Base-by-base conservation (phyloP, 331 rosid genomes). In the Prunus yedoensis region DNA sequence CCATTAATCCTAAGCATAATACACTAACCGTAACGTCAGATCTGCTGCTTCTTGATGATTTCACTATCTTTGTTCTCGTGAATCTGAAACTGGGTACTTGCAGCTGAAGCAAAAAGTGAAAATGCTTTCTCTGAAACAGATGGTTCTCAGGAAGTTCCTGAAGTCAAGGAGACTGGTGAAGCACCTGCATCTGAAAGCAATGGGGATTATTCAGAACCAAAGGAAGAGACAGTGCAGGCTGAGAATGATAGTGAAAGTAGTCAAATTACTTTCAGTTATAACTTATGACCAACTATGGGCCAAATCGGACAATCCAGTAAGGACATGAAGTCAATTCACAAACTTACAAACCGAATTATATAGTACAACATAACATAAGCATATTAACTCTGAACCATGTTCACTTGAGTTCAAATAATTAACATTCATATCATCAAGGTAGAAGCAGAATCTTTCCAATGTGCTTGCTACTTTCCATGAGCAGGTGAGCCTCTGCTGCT, bases 361-460 rank as follows among this genome's bases (percentile, higher is more conserved):
- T 8, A 35, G 41, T 35, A 35, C 41, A 35, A 35, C 41, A 35
- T 35, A 5, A 6, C 41, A 35, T 35, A 5, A 5, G 41, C 41
- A 35, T 0, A 35, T 35, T 35, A 5, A 25, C 25, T 25, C 25
- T 25, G 25, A 25, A 25, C 25, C 25, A 25, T 25, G 25, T 25
- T 25, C 25, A 25, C 25, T 25, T 1, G 25, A 25, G 25, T 25
- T 25, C 25, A 25, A 25, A 35, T 35, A 35, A 35, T 0, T 9
- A 41, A 38, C 20, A 56, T 15, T 35, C 16, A 7, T 10, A 1
- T 15, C 13, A 67, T 86, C 85, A 87, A 7, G 94, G 87, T 30
- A 83, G 4, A 77, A 94, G 94, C 79, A 91, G 81, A 52, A 91
- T 94, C 89, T 90, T 94, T 61, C 97, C 98, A 30, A 85, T 85